phyloP scores from a whole-genome alignment of 225 moss, liverwort and hornwort genomes.

The Lunularia cruciata region DNA sequence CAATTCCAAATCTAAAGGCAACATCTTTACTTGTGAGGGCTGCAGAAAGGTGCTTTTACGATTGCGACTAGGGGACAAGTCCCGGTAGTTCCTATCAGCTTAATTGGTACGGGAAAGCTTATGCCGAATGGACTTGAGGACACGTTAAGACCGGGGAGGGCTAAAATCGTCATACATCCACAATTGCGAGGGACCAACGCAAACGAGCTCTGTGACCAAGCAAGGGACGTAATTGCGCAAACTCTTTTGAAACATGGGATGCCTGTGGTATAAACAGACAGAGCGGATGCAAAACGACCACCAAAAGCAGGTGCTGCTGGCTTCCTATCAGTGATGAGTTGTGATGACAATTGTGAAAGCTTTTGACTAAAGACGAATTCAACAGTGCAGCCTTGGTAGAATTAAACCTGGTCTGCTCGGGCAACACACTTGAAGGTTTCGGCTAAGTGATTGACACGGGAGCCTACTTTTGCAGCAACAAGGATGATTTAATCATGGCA shows the following conservation, averaged over 20 bases:
- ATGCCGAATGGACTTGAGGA: slow-evolving; percentile 95
- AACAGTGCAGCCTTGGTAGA: too few relatives aligned
- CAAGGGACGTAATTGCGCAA: slow-evolving; percentile 73
- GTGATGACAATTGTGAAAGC: neutral
- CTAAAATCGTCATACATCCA: slow-evolving; percentile 80
- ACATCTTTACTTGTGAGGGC: too few relatives aligned
- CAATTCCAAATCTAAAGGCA: too few relatives aligned
- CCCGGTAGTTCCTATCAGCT: slow-evolving; percentile 79
- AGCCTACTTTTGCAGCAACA: too few relatives aligned
- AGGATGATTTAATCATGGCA: neutral
- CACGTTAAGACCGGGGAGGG: slow-evolving; percentile 64
- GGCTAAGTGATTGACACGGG: neutral
- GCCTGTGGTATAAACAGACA: slow-evolving; percentile 42
- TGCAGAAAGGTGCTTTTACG: slow-evolving; percentile 97
- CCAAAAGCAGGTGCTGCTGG: neutral
- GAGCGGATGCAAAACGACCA: neutral
- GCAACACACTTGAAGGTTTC: neutral
- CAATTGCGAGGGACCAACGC: slow-evolving; percentile 57
- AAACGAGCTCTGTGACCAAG: slow-evolving; percentile 72
- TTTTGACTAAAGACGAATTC: neutral
- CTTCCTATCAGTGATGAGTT: neutral
- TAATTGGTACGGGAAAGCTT: slow-evolving; percentile 92
- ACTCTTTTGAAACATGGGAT: slow-evolving; percentile 71
- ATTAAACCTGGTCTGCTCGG: neutral
- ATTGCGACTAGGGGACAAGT: slow-evolving; percentile 83